These are phyloP conservation scores for Bipolaris zeicola DNA, from an alignment of 2,329 filamentous ascomycete genomes.

Conservation along the genomic window DNA sequence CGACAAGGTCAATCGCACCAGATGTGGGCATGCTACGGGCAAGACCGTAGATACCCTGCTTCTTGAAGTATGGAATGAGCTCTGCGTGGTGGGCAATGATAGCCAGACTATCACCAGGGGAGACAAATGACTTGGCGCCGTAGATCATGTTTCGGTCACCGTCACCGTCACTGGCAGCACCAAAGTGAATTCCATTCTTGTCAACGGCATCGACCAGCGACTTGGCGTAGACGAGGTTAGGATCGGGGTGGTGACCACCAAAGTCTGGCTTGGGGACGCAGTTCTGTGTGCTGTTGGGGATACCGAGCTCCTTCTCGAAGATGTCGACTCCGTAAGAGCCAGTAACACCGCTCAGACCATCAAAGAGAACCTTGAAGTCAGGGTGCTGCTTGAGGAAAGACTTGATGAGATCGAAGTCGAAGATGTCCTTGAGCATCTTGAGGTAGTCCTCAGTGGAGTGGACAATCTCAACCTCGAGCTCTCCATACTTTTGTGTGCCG, in stretches of 20 bases:
- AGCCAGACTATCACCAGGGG: slow-evolving; percentile 93
- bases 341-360: slow-evolving; percentile 92
- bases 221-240: slow-evolving; percentile 96
- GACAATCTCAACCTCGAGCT: slow-evolving; percentile 91
- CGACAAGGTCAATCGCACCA: slow-evolving; percentile 92
- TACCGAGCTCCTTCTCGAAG: slow-evolving; percentile 90
- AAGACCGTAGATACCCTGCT: slow-evolving; percentile 92
- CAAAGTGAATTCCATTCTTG: slow-evolving; percentile 89
- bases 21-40: slow-evolving; percentile 98
- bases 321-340: slow-evolving; percentile 94
- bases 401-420: slow-evolving; percentile 96
- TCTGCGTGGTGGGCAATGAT: slow-evolving; percentile 98
- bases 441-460: slow-evolving; percentile 93
- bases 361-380: slow-evolving; percentile 97
- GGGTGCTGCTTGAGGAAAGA: slow-evolving; percentile 84
- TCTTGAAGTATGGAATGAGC: slow-evolving; percentile 97
- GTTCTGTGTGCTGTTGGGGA: slow-evolving; percentile 84
- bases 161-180: slow-evolving; percentile 94
- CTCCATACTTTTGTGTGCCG: slow-evolving; percentile 82
- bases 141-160: slow-evolving; percentile 99
- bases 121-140: slow-evolving; percentile 94
- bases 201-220: slow-evolving; percentile 93
- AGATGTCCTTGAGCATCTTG: slow-evolving; percentile 96
- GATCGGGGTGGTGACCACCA: slow-evolving; percentile 95
- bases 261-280: slow-evolving; percentile 93